These are phyloP conservation scores for Cyclotella sp. DNA, from an alignment of 108 stramenopile species.

Conservation along the genomic window DNA sequence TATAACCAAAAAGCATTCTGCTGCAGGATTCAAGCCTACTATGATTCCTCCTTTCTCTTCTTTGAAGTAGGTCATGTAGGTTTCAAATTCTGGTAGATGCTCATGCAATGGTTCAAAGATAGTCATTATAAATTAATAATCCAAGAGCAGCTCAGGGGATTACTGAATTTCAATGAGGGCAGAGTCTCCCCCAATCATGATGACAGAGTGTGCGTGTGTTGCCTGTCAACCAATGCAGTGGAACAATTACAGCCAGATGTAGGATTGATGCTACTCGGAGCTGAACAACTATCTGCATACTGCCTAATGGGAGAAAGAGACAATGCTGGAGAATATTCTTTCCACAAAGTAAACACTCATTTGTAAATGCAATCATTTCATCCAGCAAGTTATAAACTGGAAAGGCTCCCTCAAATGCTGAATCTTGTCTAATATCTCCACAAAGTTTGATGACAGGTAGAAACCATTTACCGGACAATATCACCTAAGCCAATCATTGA, in stretches of 20 bases:
- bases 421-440: background rate
- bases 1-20: slow-evolving; percentile 4
- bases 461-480: too few relatives aligned
- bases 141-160: background rate
- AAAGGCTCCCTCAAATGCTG: too few relatives aligned
- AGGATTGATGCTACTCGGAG: too few relatives aligned
- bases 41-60: slow-evolving; percentile 20
- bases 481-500: too few relatives aligned
- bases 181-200: slow-evolving; percentile 10
- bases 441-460: background rate
- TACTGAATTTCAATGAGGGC: background rate
- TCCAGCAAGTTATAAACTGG: too few relatives aligned
- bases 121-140: background rate
- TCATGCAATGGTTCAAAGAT: slow-evolving; percentile 4
- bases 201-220: slow-evolving; percentile 30
- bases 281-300: too few relatives aligned
- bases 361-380: too few relatives aligned
- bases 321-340: too few relatives aligned
- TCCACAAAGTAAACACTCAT: too few relatives aligned
- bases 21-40: background rate
- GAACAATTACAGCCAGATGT: too few relatives aligned
- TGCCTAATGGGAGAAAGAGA: too few relatives aligned
- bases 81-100: slow-evolving; percentile 13
- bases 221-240: too few relatives aligned
- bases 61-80: slow-evolving; percentile 12